These are phyloP conservation scores for Cryphonectria carpinicola DNA, from an alignment of 2,329 filamentous ascomycete genomes.

Conservation along the genomic window DNA sequence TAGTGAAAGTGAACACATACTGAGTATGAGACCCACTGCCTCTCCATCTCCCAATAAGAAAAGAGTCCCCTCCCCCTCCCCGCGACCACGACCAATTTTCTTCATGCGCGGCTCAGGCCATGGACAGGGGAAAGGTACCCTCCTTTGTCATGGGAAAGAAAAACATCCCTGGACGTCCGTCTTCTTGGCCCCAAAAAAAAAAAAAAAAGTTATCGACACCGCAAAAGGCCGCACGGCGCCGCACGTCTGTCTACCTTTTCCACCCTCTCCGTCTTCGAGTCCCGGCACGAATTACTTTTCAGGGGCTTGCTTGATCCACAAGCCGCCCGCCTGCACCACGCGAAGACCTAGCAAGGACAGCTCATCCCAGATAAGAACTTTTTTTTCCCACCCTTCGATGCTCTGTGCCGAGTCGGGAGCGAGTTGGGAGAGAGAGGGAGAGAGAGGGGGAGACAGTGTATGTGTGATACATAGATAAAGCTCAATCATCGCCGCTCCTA, in stretches of 20 bases:
- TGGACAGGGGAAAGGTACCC: conserved; percentile 10
- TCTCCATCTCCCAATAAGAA: not conserved
- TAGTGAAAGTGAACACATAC: not conserved
- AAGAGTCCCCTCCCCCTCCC: not conserved
- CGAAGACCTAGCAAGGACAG: conserved; percentile 9
- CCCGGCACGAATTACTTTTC: not conserved
- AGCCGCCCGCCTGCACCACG: not conserved
- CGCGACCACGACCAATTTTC: conserved; percentile 1
- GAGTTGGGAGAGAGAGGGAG: not conserved
- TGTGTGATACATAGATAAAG: conserved; percentile 19
- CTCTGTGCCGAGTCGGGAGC: conserved; percentile 9
- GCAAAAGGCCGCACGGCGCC: not conserved
- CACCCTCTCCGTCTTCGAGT: not conserved
- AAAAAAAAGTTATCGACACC: not conserved
- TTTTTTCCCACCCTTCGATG: not conserved
- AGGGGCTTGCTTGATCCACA: conserved; percentile 5
- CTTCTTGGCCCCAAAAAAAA: conserved; percentile 6
- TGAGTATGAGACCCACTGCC: not conserved
- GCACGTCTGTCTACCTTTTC: not conserved
- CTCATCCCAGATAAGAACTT: conserved; percentile 23
- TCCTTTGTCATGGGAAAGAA: conserved; percentile 12
- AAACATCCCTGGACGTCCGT: conserved; percentile 2
- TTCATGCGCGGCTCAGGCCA: conserved; percentile 26
- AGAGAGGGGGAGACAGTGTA: no score
- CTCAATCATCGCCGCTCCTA: conserved; percentile 2